Conservation (phyloP, 176 grass and related monocot genomes). For the Lolium rigidum region DNA sequence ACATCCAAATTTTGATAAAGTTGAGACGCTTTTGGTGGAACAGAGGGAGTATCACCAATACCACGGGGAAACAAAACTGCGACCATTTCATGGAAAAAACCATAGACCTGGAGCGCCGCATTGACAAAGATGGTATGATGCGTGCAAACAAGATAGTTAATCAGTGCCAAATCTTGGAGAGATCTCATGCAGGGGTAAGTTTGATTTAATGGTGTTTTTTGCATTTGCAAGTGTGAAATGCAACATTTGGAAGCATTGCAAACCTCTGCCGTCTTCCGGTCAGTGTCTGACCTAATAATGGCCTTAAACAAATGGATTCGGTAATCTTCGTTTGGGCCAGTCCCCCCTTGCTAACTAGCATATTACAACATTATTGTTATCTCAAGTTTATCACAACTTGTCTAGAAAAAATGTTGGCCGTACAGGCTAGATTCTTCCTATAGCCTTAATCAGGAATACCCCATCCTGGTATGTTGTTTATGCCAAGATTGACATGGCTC, state of each 20-base stretch:
- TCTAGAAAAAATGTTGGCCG: slow-evolving; percentile 16
- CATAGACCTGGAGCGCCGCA: neutral
- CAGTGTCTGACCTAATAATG: slow-evolving; percentile 23
- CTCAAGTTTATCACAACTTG: slow-evolving; percentile 45
- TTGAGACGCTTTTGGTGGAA: no score
- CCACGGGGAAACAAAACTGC: no score
- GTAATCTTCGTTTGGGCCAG: neutral
- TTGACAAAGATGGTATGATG: neutral
- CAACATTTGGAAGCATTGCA: slow-evolving; percentile 51
- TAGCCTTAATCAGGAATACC: slow-evolving; percentile 22
- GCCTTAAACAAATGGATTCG: slow-evolving; percentile 41
- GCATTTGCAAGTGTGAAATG: slow-evolving; percentile 31
- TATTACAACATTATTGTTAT: slow-evolving; percentile 18
- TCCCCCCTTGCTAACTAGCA: slow-evolving; percentile 2
- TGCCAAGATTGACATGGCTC: slow-evolving; percentile 28
- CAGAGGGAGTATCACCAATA: no score
- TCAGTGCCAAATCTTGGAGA: slow-evolving; percentile 28
- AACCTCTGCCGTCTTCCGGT: slow-evolving; percentile 39
- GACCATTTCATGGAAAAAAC: neutral
- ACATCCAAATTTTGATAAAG: no score
- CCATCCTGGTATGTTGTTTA: neutral
- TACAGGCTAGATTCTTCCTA: slow-evolving; percentile 44
- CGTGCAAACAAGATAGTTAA: slow-evolving; percentile 34
- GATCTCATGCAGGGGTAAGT: slow-evolving; percentile 34
- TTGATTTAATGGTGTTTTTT: slow-evolving; percentile 1